Evolutionary conservation across 1,284 basidiomycete species (phyloP), one percentile per base, ranked within the genome.

Genomic region (Moniliophthora roreri): DNA sequence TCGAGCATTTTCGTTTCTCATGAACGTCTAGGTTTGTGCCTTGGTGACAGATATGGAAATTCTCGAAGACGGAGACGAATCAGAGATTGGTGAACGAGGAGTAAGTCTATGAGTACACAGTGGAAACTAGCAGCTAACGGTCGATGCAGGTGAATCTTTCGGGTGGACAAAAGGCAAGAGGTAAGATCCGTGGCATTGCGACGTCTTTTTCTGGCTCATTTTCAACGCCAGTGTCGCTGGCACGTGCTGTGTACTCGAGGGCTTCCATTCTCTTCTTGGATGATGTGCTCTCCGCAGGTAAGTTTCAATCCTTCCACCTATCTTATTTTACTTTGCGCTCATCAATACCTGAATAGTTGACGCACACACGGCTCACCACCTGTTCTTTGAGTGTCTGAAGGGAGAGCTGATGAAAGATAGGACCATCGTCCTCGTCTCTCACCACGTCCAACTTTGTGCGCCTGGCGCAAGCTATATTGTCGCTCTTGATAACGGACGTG

Each of bases 141-240:
- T 49, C 38, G 10, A 41, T 26, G 4, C 44, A 88, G 91, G 82
- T 94, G 18, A 95, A 94, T 68, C 72, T 96, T 28, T 93, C 90
- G 20, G 96, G 96, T 53, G 96, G 96, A 24, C 96, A 99, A 68
- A 98, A 98, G 64, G 94, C 94, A 32, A 79, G 96, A 75, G 87
- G 88, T 87, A 60, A 40, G 74, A 57, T 8, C 16, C 3, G 8
- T 26, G 4, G 28, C 50, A 2, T 44, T 36, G 3, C 50, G 20
- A 32, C 13, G 9, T 4, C 45, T n/a, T 20, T 51, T 32, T 20
- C 20, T 32, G 28, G 26, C 24, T 36, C 8, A 26, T n/a, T 8
- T 35, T 32, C 34, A 1, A 6, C 13, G 8, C 7, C 53, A 91
- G 91, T 95, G 42, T 92, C 92, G 0, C 78, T 96, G 7, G 95